These are phyloP conservation scores for Leptographium procerum DNA, from an alignment of 2,329 filamentous ascomycete species.

Conservation along the genomic window DNA sequence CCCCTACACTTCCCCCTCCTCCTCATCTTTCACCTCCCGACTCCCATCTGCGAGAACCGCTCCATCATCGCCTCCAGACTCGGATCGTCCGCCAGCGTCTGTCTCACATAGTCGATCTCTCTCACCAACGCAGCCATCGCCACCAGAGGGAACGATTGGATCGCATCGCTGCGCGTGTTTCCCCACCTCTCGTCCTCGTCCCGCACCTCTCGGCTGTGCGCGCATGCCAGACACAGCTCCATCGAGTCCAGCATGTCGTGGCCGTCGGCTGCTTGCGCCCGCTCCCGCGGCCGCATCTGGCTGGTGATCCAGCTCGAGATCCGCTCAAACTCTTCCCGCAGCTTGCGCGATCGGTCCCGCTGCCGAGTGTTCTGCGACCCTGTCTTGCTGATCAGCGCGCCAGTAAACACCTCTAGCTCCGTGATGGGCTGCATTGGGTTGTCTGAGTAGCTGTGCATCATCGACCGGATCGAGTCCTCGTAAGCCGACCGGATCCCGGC, in stretches of 20 bases:
- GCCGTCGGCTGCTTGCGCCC: not conserved
- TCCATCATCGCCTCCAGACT: not conserved
- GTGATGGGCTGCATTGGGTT: conserved; percentile 31
- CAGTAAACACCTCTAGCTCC: conserved; percentile 44
- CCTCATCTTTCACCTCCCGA: not conserved
- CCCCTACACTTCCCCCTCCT: not conserved
- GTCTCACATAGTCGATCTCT: conserved; percentile 13
- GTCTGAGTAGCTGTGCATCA: conserved; percentile 33
- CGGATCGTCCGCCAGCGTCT: not conserved
- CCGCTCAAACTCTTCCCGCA: conserved; percentile 40
- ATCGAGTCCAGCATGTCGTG: conserved; percentile 11
- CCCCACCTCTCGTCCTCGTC: not conserved
- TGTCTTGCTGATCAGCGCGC: conserved; percentile 39
- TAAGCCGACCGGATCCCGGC: conserved; percentile 34
- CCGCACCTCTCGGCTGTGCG: conserved; percentile 3
- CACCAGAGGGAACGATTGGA: conserved; percentile 21
- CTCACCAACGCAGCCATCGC: conserved; percentile 19
- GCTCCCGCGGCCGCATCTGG: conserved; percentile 14
- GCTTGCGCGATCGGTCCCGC: conserved; percentile 37
- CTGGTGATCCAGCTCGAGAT: conserved; percentile 26
- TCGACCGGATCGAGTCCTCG: conserved; percentile 28
- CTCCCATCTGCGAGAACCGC: not conserved
- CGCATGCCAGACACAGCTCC: conserved; percentile 21
- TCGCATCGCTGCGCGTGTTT: not conserved
- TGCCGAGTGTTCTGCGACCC: conserved; percentile 38